These are phyloP conservation scores for Phlegmacium glaucopus DNA, from an alignment of 768 basidiomycete species.

Conservation along the genomic window DNA sequence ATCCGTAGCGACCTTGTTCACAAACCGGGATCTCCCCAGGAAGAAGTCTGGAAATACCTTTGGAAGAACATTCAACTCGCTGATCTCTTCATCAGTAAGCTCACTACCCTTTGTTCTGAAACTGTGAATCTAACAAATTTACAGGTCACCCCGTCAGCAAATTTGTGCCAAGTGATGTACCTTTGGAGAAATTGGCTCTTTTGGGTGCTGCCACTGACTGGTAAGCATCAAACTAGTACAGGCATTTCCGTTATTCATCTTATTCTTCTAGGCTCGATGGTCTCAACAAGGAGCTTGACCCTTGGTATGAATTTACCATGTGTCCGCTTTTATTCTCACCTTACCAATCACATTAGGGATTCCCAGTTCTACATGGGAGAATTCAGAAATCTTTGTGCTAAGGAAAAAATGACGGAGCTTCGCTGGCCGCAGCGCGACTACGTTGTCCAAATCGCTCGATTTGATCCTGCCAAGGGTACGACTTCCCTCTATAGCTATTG, in stretches of 20 bases:
- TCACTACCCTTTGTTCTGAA: neutral
- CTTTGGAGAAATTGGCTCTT: conserved; percentile 62
- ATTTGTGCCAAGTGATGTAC: conserved; percentile 88
- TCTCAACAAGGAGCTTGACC: conserved; percentile 82
- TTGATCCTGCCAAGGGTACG: conserved; percentile 71
- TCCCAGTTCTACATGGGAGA: conserved; percentile 88
- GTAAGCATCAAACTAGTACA: conserved; percentile 37
- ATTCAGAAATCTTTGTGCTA: conserved; percentile 71
- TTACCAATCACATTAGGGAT: conserved; percentile 42
- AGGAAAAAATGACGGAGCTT: conserved; percentile 80
- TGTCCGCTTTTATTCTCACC: neutral
- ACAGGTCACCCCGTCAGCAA: conserved; percentile 85
- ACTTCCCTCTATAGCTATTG: neutral
- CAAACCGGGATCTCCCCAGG: conserved; percentile 76
- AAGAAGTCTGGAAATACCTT: conserved; percentile 92
- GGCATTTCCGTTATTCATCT: neutral
- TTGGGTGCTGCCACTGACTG: conserved; percentile 86
- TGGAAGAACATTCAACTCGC: conserved; percentile 90
- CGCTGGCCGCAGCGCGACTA: conserved; percentile 82
- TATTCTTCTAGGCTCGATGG: conserved; percentile 71
- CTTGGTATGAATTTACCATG: conserved; percentile 37
- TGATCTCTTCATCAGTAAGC: conserved; percentile 84
- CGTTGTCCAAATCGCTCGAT: conserved; percentile 89
- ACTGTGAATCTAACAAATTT: neutral
- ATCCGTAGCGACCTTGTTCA: conserved; percentile 87